phyloP scores from a whole-genome alignment of 1,284 basidiomycete species.

The Tylopilus sp. region DNA sequence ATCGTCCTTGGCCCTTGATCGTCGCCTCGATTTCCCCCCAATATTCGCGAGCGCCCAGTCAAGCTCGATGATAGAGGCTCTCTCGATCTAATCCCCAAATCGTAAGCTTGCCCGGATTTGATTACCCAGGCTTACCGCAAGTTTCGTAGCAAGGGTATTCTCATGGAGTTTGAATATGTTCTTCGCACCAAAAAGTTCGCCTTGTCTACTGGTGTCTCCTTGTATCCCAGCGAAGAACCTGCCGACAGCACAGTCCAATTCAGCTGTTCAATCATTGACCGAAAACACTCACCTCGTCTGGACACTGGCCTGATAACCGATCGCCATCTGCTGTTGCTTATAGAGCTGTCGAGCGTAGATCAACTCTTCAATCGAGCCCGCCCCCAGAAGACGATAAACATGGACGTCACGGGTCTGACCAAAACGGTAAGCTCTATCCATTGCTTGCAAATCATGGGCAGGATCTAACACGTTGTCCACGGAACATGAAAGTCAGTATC shows the following conservation, averaged over 20 bases:
- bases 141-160: constrained; percentile 76
- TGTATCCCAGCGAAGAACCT: constrained; percentile 88
- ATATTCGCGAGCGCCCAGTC: constrained; percentile 84
- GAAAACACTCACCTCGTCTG: constrained; percentile 69
- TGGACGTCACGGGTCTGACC: constrained; percentile 90
- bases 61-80: constrained; percentile 74
- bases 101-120: background rate
- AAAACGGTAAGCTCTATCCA: constrained; percentile 91
- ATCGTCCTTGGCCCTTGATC: constrained; percentile 51
- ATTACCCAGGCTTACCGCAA: constrained; percentile 59
- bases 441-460: constrained; percentile 88
- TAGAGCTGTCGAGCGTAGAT: constrained; percentile 90
- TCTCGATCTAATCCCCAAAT: constrained; percentile 71
- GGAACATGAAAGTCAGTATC: constrained; percentile 3
- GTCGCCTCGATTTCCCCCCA: constrained; percentile 54
- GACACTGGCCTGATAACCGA: constrained; percentile 84
- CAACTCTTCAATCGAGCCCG: constrained; percentile 88
- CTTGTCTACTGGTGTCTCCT: constrained; percentile 76
- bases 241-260: background rate
- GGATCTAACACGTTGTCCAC: constrained; percentile 64
- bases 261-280: background rate
- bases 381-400: constrained; percentile 87
- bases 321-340: constrained; percentile 91
- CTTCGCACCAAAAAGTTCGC: constrained; percentile 85
- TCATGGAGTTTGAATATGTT: constrained; percentile 89